Percentiles rank a stretch among this genome's conserved stretches.
These are phyloP conservation scores for Gelatoporia subvermispora DNA, from an alignment of 768 basidiomycete genomes.

Conservation along the genomic window DNA sequence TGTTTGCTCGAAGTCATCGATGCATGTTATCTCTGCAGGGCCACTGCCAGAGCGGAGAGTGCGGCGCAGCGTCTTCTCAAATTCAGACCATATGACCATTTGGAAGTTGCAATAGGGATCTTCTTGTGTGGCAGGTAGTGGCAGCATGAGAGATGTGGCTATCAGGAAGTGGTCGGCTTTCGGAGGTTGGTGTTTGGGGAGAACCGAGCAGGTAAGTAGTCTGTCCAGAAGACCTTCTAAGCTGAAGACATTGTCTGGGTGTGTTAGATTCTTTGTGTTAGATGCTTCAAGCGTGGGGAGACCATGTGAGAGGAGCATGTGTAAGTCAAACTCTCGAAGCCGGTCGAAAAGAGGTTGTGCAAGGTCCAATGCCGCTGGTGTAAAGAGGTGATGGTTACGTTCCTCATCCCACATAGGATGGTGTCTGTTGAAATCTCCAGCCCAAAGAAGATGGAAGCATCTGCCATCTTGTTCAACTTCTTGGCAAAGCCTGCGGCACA, in stretches of 20 bases:
- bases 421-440: constrained; percentile 38
- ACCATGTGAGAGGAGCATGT: constrained; percentile 29
- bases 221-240: constrained; percentile 11
- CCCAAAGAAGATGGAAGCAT: constrained; percentile 20
- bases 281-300: constrained; percentile 30
- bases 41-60: too few species aligned
- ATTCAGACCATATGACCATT: constrained; percentile 26
- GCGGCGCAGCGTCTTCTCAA: constrained; percentile 13
- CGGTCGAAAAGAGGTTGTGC: constrained; percentile 25
- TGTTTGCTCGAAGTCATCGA: constrained; percentile 6
- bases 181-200: constrained; percentile 8
- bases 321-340: constrained; percentile 22
- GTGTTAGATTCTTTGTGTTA: constrained; percentile 28
- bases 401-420: constrained; percentile 35
- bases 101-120: constrained; percentile 21
- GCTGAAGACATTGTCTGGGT: constrained; percentile 42
- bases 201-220: constrained; percentile 25
- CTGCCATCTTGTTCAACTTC: neutral
- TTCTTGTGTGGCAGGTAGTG: neutral
- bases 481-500: neutral
- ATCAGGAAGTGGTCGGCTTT: constrained; percentile 41
- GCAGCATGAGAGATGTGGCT: constrained; percentile 22
- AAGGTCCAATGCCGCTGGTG: constrained; percentile 11
- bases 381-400: constrained; percentile 32
- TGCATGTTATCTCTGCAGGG: neutral